Evolutionary conservation across 176 grass and related monocot genomes (phyloP).

Genomic region (Aegilops speltoides): DNA sequence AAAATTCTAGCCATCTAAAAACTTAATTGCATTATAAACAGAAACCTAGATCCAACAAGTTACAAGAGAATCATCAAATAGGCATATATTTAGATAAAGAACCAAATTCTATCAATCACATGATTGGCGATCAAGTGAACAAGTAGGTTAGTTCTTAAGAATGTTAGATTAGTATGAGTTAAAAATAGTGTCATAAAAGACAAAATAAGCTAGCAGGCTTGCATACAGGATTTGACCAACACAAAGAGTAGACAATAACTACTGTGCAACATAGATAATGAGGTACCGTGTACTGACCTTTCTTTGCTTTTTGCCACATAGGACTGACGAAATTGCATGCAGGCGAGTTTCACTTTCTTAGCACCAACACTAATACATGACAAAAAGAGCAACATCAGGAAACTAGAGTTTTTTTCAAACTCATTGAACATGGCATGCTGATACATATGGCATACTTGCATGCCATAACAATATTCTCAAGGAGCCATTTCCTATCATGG

Average conservation of each 20-base stretch:
- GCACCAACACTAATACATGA: conserved; percentile 40
- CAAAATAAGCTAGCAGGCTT: background rate
- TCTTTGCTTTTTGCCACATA: conserved; percentile 62
- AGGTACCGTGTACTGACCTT: conserved; percentile 45
- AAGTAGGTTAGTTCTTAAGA: background rate
- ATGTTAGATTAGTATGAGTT: conserved; percentile 13
- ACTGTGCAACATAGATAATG: background rate
- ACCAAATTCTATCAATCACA: background rate
- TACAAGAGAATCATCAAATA: conserved; percentile 20
- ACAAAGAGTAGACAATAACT: background rate
- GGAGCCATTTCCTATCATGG: background rate
- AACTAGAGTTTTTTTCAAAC: background rate
- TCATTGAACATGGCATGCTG: background rate
- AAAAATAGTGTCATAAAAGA: conserved; percentile 4
- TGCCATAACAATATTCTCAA: background rate
- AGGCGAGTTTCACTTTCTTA: conserved; percentile 67
- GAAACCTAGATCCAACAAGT: background rate
- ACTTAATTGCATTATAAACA: background rate
- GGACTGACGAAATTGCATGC: conserved; percentile 34
- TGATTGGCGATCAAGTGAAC: background rate
- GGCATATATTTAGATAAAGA: background rate
- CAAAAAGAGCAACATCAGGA: background rate
- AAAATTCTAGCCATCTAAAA: background rate
- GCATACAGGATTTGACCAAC: background rate
- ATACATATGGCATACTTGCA: background rate